Conservation (phyloP, 2,329 filamentous ascomycete genomes). For the Diaporthe eres region DNA sequence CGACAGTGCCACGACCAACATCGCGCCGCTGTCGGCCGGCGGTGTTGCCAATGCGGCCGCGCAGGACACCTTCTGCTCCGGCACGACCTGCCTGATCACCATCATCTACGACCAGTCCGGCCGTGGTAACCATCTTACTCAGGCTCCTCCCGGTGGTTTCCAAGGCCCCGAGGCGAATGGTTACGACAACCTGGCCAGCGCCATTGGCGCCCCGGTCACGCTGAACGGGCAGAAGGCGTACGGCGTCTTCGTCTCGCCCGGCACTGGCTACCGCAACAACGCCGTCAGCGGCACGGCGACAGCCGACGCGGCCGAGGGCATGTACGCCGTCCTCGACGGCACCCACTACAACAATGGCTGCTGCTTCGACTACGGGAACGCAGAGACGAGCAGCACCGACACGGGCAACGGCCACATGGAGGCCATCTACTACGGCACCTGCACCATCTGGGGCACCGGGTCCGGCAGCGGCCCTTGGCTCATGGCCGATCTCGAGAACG, state of each 20-base stretch:
- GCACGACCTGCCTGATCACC: conserved; percentile 74
- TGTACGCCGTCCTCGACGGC: conserved; percentile 73
- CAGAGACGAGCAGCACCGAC: conserved; percentile 65
- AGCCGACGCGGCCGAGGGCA: conserved; percentile 69
- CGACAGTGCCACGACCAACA: conserved; percentile 60
- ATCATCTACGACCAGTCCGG: conserved; percentile 78
- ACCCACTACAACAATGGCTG: conserved; percentile 71
- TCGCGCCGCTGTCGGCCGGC: conserved; percentile 67
- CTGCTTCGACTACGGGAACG: conserved; percentile 72
- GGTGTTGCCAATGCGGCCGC: conserved; percentile 73
- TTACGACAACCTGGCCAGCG: conserved; percentile 72
- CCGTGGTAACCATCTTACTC: conserved; percentile 72
- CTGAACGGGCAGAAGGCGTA: conserved; percentile 74
- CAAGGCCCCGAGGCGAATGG: conserved; percentile 68
- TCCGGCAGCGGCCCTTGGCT: conserved; percentile 74
- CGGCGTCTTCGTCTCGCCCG: conserved; percentile 73
- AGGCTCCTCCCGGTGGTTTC: conserved; percentile 71
- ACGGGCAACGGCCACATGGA: conserved; percentile 78
- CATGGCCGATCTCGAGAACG: conserved; percentile 79
- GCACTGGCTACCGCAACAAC: conserved; percentile 75
- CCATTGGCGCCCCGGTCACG: conserved; percentile 72
- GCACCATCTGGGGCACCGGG: conserved; percentile 68
- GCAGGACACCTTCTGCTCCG: conserved; percentile 73
- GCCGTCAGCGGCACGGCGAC: conserved; percentile 64
- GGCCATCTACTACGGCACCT: conserved; percentile 74